phyloP scores from a whole-genome alignment of 169 alveolate species.

The Plasmodium malariae region DNA sequence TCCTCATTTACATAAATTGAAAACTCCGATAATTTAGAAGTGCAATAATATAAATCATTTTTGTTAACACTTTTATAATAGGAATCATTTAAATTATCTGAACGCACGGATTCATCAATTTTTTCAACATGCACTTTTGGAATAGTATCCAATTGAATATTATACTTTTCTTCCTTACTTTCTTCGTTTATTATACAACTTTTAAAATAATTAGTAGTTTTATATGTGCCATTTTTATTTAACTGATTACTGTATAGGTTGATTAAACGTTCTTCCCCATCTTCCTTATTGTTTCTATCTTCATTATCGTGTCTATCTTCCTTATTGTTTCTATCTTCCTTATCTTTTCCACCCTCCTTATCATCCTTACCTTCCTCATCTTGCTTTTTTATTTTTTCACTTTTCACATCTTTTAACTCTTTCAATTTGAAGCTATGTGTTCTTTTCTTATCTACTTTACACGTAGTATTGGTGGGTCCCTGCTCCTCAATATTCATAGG shows the following conservation, averaged over 20 bases:
- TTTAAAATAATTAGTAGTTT: background rate
- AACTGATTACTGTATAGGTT: no score
- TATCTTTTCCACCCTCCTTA: background rate
- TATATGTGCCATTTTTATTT: background rate
- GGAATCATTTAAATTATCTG: slow-evolving; percentile 6
- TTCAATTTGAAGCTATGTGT: background rate
- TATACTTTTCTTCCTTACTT: background rate
- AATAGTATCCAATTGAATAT: background rate
- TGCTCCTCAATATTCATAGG: no score
- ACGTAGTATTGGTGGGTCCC: no score
- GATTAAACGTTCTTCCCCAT: no score
- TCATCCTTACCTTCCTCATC: background rate
- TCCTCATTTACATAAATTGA: slow-evolving; percentile 9
- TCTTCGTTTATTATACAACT: background rate
- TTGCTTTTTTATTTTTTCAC: background rate
- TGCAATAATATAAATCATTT: slow-evolving; percentile 9
- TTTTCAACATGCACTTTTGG: background rate
- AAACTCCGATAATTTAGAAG: slow-evolving; percentile 20
- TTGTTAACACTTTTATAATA: background rate
- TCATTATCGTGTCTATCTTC: background rate
- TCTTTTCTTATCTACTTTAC: background rate
- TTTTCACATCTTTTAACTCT: background rate
- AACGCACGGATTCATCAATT: background rate
- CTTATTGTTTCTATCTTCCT: background rate
- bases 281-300: background rate